A percentile compares a stretch with the other conserved stretches of the same genome.
Evolutionary conservation across 176 grass and related monocot species (phyloP).

Genomic region (Cocos nucifera): DNA sequence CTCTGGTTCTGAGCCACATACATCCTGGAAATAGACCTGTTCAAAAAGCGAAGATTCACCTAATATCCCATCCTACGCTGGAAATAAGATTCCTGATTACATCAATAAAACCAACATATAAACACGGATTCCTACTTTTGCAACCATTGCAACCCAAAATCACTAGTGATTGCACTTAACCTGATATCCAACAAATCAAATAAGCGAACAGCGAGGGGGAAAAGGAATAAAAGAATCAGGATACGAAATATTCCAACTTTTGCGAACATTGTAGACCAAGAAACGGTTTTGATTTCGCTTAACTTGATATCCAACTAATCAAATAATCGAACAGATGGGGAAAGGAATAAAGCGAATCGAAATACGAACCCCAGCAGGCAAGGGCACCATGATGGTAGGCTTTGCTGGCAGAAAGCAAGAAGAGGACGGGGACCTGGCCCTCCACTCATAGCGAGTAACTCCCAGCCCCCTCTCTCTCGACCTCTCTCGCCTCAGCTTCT

Average conservation of each 20-base stretch:
- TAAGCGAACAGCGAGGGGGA: too few relatives aligned
- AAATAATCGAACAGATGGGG: neutral
- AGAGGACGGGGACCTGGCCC: constrained; percentile 21
- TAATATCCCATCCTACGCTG: too few relatives aligned
- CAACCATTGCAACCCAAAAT: too few relatives aligned
- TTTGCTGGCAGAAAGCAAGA: constrained; percentile 10
- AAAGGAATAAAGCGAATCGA: neutral
- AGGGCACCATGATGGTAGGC: constrained; percentile 68
- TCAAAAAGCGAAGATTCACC: constrained; percentile 9
- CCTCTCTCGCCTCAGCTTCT: constrained; percentile 76
- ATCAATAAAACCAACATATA: too few relatives aligned
- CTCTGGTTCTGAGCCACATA: constrained; percentile 74
- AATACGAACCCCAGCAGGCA: constrained; percentile 73
- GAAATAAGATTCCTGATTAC: too few relatives aligned
- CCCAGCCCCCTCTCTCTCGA: constrained; percentile 84
- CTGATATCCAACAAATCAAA: too few relatives aligned
- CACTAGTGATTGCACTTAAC: too few relatives aligned
- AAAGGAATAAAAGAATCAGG: too few relatives aligned
- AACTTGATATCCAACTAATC: neutral
- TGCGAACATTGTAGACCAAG: too few relatives aligned
- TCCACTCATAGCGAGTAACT: constrained; percentile 87
- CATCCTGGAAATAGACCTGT: constrained; percentile 97
- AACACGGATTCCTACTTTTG: too few relatives aligned
- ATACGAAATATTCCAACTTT: too few relatives aligned
- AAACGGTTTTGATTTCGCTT: too few relatives aligned